These are phyloP conservation scores for Parastagonospora nodorum DNA, from an alignment of 2,329 filamentous ascomycete species.

Conservation along the genomic window DNA sequence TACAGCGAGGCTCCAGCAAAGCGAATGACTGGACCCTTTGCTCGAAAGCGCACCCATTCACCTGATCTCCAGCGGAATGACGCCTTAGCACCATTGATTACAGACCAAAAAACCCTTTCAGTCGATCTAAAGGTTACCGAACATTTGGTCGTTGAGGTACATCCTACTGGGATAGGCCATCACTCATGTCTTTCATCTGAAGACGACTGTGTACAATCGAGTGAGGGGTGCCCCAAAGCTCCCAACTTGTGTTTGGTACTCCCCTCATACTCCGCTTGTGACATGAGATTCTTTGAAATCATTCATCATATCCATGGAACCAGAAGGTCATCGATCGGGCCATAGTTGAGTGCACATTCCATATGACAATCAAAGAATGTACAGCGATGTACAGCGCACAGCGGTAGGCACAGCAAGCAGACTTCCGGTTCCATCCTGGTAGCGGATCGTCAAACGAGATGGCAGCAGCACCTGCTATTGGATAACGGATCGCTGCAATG, in stretches of 20 bases:
- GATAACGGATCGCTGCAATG: background rate
- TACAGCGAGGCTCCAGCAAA: too few relatives aligned
- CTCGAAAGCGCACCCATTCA: background rate
- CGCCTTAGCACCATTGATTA: background rate
- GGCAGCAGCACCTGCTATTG: background rate
- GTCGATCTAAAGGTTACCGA: background rate
- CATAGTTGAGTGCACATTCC: background rate
- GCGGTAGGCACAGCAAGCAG: background rate
- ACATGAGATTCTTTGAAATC: background rate
- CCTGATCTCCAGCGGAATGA: background rate
- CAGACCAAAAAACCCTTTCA: too few relatives aligned
- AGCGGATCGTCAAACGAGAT: background rate
- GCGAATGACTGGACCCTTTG: background rate
- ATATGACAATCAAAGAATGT: slow-evolving; percentile 2
- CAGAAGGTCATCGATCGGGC: background rate
- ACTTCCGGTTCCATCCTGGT: background rate
- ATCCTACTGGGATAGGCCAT: background rate
- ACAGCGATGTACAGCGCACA: background rate
- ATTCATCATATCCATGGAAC: background rate
- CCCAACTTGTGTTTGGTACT: too few relatives aligned
- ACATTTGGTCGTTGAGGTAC: background rate
- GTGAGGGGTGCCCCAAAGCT: too few relatives aligned
- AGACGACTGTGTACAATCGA: too few relatives aligned
- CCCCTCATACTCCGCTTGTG: background rate
- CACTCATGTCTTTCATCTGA: too few relatives aligned